A percentile compares a stretch with the other conserved stretches of the same genome.
Conservation (phyloP, 2,329 filamentous ascomycete species). For the Aspergillus niger region DNA sequence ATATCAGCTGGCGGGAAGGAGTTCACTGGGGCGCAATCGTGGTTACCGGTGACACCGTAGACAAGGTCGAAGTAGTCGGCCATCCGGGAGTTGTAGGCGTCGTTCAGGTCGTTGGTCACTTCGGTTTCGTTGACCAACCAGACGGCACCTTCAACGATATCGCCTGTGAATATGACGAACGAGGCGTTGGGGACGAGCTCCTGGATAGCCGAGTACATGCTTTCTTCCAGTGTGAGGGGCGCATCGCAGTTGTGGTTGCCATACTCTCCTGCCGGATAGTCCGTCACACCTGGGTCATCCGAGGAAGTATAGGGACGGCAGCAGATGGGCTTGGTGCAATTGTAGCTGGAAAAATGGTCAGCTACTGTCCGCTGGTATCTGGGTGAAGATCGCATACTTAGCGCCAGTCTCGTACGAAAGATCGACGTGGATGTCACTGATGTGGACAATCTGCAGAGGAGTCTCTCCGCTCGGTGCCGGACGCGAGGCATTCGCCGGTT, state of each 20-base stretch:
- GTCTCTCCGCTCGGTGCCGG: conserved; percentile 49
- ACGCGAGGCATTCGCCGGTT: conserved; percentile 38
- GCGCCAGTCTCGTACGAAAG: conserved; percentile 55
- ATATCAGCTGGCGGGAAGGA: conserved; percentile 49
- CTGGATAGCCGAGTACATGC: conserved; percentile 51
- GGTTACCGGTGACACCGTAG: conserved; percentile 59
- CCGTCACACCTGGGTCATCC: conserved; percentile 44
- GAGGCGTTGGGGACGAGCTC: conserved; percentile 45
- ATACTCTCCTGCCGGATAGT: conserved; percentile 54
- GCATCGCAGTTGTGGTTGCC: conserved; percentile 58
- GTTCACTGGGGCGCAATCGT: conserved; percentile 57
- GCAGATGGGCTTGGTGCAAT: conserved; percentile 60
- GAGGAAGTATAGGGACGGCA: conserved; percentile 54
- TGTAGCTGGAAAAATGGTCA: conserved; percentile 23
- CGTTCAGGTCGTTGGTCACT: conserved; percentile 41
- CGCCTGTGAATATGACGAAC: conserved; percentile 62
- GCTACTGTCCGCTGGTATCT: background rate
- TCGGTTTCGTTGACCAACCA: conserved; percentile 41
- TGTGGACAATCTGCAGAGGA: conserved; percentile 58
- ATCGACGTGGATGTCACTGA: conserved; percentile 61
- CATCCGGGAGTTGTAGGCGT: conserved; percentile 52
- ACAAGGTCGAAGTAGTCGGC: conserved; percentile 44
- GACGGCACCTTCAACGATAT: conserved; percentile 56
- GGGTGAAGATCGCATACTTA: conserved; percentile 34
- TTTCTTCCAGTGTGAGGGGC: conserved; percentile 54